Conservation (phyloP, 345 rosid species). For the Clausena lansium region DNA sequence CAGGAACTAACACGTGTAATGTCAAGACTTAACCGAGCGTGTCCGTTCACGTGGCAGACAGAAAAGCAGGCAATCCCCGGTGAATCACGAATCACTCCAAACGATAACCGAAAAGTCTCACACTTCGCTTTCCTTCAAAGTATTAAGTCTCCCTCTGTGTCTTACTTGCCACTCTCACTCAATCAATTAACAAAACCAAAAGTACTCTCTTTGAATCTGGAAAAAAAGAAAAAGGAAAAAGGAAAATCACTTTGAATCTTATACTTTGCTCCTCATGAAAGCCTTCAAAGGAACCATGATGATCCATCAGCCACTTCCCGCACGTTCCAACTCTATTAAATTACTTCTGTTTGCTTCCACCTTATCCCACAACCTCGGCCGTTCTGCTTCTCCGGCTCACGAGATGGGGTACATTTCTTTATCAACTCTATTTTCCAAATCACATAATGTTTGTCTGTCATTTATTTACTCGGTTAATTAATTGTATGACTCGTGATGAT, state of each 20-base stretch:
- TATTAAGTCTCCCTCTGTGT: background rate
- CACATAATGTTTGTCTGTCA: background rate
- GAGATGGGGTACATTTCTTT: constrained; percentile 27
- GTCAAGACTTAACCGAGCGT: background rate
- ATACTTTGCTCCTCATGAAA: constrained; percentile 1
- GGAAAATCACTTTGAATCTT: background rate
- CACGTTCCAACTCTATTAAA: constrained; percentile 18
- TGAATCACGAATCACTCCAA: constrained; percentile 11
- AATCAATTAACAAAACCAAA: background rate
- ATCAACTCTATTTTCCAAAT: no score
- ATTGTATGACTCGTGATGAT: constrained; percentile 13
- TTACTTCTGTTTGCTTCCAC: constrained; percentile 13
- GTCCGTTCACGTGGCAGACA: constrained; percentile 63
- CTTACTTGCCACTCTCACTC: background rate
- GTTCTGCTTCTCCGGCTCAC: constrained; percentile 17
- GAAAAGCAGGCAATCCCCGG: constrained; percentile 9
- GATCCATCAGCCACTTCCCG: constrained; percentile 9
- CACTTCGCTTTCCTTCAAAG: constrained; percentile 2
- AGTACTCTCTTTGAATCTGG: background rate
- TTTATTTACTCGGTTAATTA: constrained; percentile 4
- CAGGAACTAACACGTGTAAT: constrained; percentile 1
- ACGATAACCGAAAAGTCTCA: background rate
- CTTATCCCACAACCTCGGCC: background rate
- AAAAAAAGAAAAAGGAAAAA: no score
- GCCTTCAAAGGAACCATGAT: constrained; percentile 6